Evolutionary conservation across 2,329 filamentous ascomycete genomes (phyloP).

Genomic region (Talaromyces sp.): DNA sequence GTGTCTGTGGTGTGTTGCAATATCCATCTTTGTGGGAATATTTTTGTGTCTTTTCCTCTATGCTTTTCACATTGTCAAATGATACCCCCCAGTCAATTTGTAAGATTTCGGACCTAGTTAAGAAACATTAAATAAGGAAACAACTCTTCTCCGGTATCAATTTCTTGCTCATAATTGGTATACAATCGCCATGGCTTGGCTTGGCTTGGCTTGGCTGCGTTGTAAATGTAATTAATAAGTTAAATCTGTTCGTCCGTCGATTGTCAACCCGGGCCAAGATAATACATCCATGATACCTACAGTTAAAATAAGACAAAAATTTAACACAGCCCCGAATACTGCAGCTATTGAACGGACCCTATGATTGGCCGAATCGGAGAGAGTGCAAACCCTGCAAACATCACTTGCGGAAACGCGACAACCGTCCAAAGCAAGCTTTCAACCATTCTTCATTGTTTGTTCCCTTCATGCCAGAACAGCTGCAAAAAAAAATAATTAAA

Average conservation of each 20-base stretch:
- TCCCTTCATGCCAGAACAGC: neutral
- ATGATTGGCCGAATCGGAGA: neutral
- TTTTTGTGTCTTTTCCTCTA: conserved; percentile 15
- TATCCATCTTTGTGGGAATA: conserved; percentile 12
- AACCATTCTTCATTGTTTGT: neutral
- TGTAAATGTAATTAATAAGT: neutral
- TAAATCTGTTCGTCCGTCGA: neutral
- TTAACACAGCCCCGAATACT: neutral
- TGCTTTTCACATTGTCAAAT: conserved; percentile 13
- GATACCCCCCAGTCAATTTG: neutral
- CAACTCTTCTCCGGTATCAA: neutral
- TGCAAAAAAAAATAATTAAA: neutral
- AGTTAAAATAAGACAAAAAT: neutral
- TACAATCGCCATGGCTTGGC: neutral
- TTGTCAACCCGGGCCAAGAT: neutral
- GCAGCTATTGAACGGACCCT: neutral
- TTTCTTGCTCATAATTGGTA: neutral
- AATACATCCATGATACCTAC: neutral
- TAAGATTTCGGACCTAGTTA: neutral
- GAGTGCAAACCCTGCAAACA: conserved; percentile 14
- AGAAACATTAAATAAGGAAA: neutral
- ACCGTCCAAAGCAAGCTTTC: neutral
- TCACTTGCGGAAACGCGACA: neutral
- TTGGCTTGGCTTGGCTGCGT: neutral
- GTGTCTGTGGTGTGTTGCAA: conserved; percentile 10